Base-by-base conservation (phyloP, 192 early-diverging fungal genomes). In the Entomortierella lignicola region DNA sequence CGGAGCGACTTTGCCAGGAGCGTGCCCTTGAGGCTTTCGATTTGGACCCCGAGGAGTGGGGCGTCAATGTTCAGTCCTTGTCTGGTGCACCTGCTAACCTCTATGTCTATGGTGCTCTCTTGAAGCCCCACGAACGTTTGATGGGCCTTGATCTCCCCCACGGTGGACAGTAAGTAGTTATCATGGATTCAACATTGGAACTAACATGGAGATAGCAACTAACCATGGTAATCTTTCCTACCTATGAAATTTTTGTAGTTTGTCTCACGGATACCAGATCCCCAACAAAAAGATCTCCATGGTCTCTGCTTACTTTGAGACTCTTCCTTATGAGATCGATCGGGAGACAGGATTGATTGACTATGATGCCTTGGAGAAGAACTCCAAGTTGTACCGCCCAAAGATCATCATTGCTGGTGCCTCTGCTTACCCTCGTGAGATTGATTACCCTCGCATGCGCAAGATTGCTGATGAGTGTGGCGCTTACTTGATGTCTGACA, bases 71-170 rank as follows among this genome's bases (percentile, higher is more conserved):
- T 44, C 98, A 99, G 82, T 60, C 96, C 21, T 89, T 99, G 61
- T 98, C 97, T 43, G 94, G 91, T 85, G 95, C 98, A 12, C 98
- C 98, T 8, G 98, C 98, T 31, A 99, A 99, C 74, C 85, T 99
- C 63, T 98, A 98, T 72, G 97, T 98, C 31, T 99, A 99, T 82
- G 90, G 90, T 42, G 98, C 97, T 30, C 77, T 99, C 34, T 74
- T 99, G 86, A 96, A 94, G 85, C 97, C 97, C 32, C 97, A 98
- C 77, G 98, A 97, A 34, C 89, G 98, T n/a, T 68, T 99, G 37
- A 99, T 99, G 98, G 98, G 98, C 31, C 89, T 98, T 60, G 96
- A 98, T 81, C 89, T 98, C 55, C 96, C 97, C 34, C 96, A 99
- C 65, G 98, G 98, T 80, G 98, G 98, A 69, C 98, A 99, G 93